Conservation (phyloP, 139 green algal species). For the Chlorella sp. region DNA sequence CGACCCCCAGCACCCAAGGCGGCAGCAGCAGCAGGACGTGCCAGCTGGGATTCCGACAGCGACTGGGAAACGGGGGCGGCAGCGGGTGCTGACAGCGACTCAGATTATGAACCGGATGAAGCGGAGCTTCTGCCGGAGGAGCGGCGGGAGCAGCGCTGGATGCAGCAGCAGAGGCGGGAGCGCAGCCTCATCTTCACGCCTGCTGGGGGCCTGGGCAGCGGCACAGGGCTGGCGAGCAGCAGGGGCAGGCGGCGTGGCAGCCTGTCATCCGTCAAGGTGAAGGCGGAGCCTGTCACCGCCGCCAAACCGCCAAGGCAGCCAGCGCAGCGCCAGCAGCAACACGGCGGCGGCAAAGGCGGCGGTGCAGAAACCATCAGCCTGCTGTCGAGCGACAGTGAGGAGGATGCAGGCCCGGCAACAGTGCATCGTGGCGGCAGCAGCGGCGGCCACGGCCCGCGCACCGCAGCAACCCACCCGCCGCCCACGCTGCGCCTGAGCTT, state of each 20-base stretch:
- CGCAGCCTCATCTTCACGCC: not conserved
- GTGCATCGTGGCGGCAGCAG: no score
- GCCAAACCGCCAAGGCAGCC: not conserved
- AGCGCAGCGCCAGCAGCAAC: not conserved
- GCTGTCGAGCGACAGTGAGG: not conserved
- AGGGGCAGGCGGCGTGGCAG: not conserved
- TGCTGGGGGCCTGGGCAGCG: not conserved
- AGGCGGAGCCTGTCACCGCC: no score
- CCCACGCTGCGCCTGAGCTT: conserved; percentile 19
- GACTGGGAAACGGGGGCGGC: no score
- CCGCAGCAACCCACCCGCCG: not conserved
- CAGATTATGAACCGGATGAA: not conserved
- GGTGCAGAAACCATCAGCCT: not conserved
- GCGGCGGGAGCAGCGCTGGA: not conserved
- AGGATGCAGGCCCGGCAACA: not conserved
- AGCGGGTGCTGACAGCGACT: conserved; percentile 4
- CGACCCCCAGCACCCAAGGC: no score
- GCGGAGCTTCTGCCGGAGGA: not conserved
- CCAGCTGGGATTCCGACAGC: no score
- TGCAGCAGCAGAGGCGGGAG: not conserved
- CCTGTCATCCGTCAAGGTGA: not conserved
- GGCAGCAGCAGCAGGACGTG: no score
- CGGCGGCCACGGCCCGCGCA: not conserved
- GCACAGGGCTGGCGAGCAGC: not conserved
- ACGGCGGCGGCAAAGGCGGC: not conserved